Conservation (phyloP, 2,329 filamentous ascomycete species). For the Botryotinia globosa region DNA sequence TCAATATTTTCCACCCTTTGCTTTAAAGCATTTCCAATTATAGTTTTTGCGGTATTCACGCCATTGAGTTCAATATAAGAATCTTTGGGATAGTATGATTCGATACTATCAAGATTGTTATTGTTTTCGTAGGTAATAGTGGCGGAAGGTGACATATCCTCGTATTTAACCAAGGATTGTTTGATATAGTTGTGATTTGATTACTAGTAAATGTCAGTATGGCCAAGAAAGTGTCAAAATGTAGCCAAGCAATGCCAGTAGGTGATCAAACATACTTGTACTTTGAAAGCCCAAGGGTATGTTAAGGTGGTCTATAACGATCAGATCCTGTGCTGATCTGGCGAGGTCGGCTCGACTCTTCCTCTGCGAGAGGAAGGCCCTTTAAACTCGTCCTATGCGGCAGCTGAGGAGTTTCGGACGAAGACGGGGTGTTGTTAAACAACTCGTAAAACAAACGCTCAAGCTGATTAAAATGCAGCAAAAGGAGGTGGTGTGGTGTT, state of each 20-base stretch:
- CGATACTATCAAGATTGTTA: constrained; percentile 33
- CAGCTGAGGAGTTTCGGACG: constrained; percentile 76
- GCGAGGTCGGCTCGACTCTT: constrained; percentile 99
- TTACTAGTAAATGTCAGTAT: constrained; percentile 15
- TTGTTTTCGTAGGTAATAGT: constrained; percentile 50
- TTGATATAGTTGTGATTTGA: constrained; percentile 20
- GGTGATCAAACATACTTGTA: constrained; percentile 27
- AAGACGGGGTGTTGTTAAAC: constrained; percentile 51
- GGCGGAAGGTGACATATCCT: constrained; percentile 67
- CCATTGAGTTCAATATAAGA: constrained; percentile 36
- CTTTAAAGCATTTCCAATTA: constrained; percentile 86
- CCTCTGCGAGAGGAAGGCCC: constrained; percentile 99
- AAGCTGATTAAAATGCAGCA: constrained; percentile 51
- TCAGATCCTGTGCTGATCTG: constrained; percentile 86
- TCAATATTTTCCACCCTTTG: constrained; percentile 81
- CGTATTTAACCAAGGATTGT: constrained; percentile 29
- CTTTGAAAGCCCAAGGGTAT: constrained; percentile 42
- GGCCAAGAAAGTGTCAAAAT: neutral
- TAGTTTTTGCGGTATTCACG: constrained; percentile 59
- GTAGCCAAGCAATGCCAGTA: neutral
- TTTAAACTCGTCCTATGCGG: constrained; percentile 98
- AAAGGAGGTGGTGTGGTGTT: constrained; percentile 61
- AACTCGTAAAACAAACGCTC: constrained; percentile 50
- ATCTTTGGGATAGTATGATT: constrained; percentile 34
- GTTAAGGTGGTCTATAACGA: constrained; percentile 95